Evolutionary conservation across 352 stramenopile genomes (phyloP).

Genomic region (Phytophthora megakarya): DNA sequence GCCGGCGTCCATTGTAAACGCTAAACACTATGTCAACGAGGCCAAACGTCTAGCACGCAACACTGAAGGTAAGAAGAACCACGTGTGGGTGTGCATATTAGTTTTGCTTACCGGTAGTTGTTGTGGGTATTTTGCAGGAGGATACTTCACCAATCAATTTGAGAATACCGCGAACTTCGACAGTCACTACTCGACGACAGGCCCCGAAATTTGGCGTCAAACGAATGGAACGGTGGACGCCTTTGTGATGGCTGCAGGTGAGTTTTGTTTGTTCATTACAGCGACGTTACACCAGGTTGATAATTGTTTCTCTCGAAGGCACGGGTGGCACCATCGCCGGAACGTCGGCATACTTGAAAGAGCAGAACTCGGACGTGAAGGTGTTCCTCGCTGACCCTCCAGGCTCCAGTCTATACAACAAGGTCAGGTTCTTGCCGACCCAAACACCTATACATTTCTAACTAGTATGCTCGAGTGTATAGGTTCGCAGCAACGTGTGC

Average conservation of each 20-base stretch:
- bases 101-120: neutral
- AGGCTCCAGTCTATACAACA: conserved; percentile 97
- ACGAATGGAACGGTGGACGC: conserved; percentile 92
- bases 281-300: neutral
- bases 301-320: conserved; percentile 37
- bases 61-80: conserved; percentile 57
- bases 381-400: conserved; percentile 97
- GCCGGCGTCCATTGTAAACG: conserved; percentile 96
- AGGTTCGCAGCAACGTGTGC: conserved; percentile 93
- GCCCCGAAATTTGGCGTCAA: conserved; percentile 96
- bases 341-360: conserved; percentile 93
- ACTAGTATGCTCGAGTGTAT: too few species aligned
- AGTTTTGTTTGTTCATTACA: neutral
- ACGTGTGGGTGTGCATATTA: neutral
- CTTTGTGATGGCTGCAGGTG: conserved; percentile 98
- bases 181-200: conserved; percentile 94
- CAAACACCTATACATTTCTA: too few species aligned
- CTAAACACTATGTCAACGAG: conserved; percentile 98
- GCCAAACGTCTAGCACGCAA: conserved; percentile 85
- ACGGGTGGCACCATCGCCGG: conserved; percentile 98
- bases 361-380: conserved; percentile 81
- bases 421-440: conserved; percentile 46
- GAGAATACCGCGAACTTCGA: conserved; percentile 97
- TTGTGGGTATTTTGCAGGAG: conserved; percentile 43
- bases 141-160: conserved; percentile 98